A percentile compares a stretch with the other conserved stretches of the same genome.
Evolutionary conservation across 169 alveolate genomes (phyloP).

Genomic region (Neospora caninum): DNA sequence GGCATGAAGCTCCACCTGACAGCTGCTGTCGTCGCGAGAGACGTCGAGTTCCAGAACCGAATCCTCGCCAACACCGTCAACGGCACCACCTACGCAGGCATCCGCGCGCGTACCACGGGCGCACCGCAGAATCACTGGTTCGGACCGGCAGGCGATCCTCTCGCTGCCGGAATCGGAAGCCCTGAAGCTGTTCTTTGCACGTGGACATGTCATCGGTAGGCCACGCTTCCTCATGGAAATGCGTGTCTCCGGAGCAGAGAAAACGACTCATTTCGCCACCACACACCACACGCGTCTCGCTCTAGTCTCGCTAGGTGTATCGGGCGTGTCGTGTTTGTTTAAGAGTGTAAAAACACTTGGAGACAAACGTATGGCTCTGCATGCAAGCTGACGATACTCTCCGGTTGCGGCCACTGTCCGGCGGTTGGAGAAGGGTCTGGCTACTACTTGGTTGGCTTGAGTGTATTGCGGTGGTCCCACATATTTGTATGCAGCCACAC

Average conservation of each 20-base stretch:
- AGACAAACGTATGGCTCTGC: too few species aligned
- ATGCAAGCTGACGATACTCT: too few species aligned
- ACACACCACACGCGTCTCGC: not conserved
- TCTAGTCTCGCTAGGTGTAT: too few species aligned
- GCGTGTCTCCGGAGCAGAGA: not conserved
- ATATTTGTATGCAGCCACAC: too few species aligned
- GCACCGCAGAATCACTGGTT: slow-evolving; percentile 94
- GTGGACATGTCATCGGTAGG: slow-evolving; percentile 85
- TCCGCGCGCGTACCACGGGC: slow-evolving; percentile 93
- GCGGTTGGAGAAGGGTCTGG: too few species aligned
- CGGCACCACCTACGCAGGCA: slow-evolving; percentile 88
- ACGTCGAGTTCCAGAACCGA: slow-evolving; percentile 70
- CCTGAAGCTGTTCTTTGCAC: slow-evolving; percentile 84
- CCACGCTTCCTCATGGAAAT: not conserved
- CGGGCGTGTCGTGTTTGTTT: too few species aligned
- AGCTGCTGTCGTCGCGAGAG: slow-evolving; percentile 87
- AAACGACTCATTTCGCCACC: not conserved
- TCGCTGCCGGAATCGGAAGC: slow-evolving; percentile 91
- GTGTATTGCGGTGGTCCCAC: too few species aligned
- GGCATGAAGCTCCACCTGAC: slow-evolving; percentile 82
- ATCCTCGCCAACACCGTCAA: slow-evolving; percentile 80
- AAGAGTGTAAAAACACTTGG: too few species aligned
- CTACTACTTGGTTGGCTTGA: too few species aligned
- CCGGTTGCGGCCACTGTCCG: too few species aligned
- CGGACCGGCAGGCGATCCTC: slow-evolving; percentile 90